A percentile compares a stretch with the other conserved stretches of the same genome.
Conservation (phyloP, 1,139 yeast genomes). For the Hansenula anomala region DNA sequence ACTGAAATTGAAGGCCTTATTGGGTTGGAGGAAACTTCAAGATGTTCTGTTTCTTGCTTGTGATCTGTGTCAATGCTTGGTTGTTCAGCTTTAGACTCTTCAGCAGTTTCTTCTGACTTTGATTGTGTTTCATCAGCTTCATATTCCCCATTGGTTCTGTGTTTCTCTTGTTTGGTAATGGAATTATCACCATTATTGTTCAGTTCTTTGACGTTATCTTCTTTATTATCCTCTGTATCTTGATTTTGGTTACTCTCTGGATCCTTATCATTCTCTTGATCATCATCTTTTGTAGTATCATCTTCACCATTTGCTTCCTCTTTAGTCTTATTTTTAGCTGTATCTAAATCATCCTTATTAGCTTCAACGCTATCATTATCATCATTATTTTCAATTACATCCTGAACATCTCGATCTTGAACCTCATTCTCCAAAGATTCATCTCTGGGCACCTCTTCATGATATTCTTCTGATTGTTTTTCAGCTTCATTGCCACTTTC, state of each 20-base stretch:
- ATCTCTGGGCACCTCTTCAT: background rate
- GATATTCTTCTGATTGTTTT: background rate
- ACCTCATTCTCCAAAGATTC: background rate
- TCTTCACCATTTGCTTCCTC: background rate
- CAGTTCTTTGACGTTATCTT: conserved; percentile 8
- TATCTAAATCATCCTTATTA: no score
- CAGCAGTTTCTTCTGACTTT: background rate
- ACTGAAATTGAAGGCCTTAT: background rate
- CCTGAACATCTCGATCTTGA: no score
- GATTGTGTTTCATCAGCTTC: no score
- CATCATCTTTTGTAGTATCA: background rate
- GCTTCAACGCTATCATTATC: no score
- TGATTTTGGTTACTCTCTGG: background rate
- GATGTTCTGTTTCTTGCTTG: background rate
- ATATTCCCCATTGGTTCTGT: no score
- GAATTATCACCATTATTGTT: conserved; percentile 1
- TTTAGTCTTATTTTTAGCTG: background rate
- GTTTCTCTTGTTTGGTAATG: no score
- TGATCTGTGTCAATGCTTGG: background rate
- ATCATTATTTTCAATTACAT: no score
- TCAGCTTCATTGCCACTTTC: background rate
- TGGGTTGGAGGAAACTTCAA: background rate
- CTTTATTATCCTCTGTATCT: background rate
- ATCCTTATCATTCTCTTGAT: background rate
- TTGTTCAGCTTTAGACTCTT: background rate